Base-by-base conservation (phyloP, 2,329 filamentous ascomycete species). In the Clonostachys rhizophaga region DNA sequence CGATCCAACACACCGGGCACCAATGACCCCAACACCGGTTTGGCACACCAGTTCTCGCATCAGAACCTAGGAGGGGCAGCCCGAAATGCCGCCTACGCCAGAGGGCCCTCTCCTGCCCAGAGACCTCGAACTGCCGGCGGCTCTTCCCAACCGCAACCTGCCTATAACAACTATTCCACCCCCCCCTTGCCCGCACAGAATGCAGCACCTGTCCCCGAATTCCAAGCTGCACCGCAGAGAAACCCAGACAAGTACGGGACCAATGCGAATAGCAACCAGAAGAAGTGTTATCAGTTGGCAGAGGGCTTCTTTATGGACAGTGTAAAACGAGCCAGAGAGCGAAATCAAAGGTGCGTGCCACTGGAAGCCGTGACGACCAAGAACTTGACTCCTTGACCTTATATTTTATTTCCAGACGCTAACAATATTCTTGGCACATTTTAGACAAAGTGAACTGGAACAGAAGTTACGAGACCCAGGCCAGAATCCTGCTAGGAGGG, bases 281-380 rank as follows among this genome's bases (percentile, higher is more conserved):
- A 84, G 69, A 84, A 83, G 61, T 86, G 83, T 63, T 79, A 79
- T 13, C 79, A 84, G 60, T 64, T 85, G 61, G 87, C 95, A 37
- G 83, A 87, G 48, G 91, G 94, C 58, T 97, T 97, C 75, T 99
- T 97, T 82, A 95, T 95, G 70, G 92, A 99, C 69, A 97, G 92
- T 65, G 95, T 99, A 47, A 92, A 96, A 75, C 84, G 94, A 58
- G 94, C 94, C 45, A 83, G 92, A 56, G 94, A 97, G 71, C 85
- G 94, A 49, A 99, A 99, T 67, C 85, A 95, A 68, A 87, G 91
- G 91, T 95, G 71, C 58, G 78, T 64, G 36, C 33, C 39, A 40
- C 34, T 35, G 16, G 10, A 5, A 33, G 5, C 20, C 5, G 14
- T 16, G 8, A 44, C 6, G 12, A 9, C 24, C 40, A 42, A n/a